phyloP scores from a whole-genome alignment of 257 asterid species.

The Ehretia macrophylla region DNA sequence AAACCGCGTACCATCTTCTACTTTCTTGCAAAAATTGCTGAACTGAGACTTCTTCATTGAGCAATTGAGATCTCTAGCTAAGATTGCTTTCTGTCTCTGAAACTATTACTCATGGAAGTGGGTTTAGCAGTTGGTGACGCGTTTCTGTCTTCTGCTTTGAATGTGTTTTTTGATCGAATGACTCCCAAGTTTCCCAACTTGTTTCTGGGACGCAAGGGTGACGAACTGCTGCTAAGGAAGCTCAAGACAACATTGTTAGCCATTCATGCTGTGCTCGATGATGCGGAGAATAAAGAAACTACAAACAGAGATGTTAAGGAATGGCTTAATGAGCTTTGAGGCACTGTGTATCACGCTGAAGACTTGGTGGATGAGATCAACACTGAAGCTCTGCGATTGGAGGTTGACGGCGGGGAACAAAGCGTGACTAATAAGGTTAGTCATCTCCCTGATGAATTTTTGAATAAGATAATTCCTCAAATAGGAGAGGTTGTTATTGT shows the following conservation, averaged over 20 bases:
- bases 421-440: background rate
- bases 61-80: too few species aligned
- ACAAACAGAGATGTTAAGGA: background rate
- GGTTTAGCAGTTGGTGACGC: slow-evolving; percentile 5
- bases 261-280: slow-evolving; percentile 15
- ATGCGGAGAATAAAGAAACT: slow-evolving; percentile 20
- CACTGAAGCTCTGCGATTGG: slow-evolving; percentile 13
- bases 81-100: too few species aligned
- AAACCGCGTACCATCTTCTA: too few species aligned
- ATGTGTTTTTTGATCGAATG: slow-evolving; percentile 10
- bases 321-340: slow-evolving; percentile 13
- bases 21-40: too few species aligned
- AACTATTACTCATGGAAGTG: background rate
- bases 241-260: slow-evolving; percentile 2
- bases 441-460: background rate
- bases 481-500: slow-evolving; percentile 9
- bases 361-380: slow-evolving; percentile 15
- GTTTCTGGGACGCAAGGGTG: background rate
- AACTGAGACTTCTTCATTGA: too few species aligned
- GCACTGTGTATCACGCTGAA: slow-evolving; percentile 2
- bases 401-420: background rate
- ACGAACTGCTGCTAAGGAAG: background rate
- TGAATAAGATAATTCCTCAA: background rate
- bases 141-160: background rate
- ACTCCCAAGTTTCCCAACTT: slow-evolving; percentile 1